A percentile compares a stretch with the other conserved stretches of the same genome.
Evolutionary conservation across 805 yeast genomes (phyloP).

Genomic region (Starmera quercuum): DNA sequence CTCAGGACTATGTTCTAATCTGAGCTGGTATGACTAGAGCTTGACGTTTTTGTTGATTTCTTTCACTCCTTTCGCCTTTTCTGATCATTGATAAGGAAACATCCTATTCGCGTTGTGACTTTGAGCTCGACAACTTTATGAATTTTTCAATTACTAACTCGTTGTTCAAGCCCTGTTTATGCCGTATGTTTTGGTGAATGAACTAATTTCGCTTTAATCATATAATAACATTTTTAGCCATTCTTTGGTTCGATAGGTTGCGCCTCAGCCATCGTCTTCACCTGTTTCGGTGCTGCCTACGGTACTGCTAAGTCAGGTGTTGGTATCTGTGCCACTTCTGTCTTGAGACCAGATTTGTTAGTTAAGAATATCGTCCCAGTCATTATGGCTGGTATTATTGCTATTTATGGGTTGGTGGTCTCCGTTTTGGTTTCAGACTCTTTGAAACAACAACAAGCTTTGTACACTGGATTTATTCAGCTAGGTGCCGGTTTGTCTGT

Average conservation of each 20-base stretch:
- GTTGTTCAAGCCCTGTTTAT: slow-evolving; percentile 49
- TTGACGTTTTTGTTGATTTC: too few relatives aligned
- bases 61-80: too few relatives aligned
- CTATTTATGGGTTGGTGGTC: slow-evolving; percentile 95
- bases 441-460: slow-evolving; percentile 82
- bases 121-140: too few relatives aligned
- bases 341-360: slow-evolving; percentile 91
- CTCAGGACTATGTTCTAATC: too few relatives aligned
- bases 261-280: slow-evolving; percentile 97
- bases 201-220: too few relatives aligned
- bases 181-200: too few relatives aligned
- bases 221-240: slow-evolving; percentile 43
- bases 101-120: too few relatives aligned
- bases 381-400: slow-evolving; percentile 99
- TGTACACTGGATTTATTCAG: slow-evolving; percentile 96
- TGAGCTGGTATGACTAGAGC: too few relatives aligned
- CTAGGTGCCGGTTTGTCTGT: slow-evolving; percentile 97
- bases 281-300: slow-evolving; percentile 98
- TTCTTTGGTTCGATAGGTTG: slow-evolving; percentile 99
- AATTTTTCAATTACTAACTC: too few relatives aligned
- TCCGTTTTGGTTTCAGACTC: slow-evolving; percentile 90
- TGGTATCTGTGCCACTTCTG: slow-evolving; percentile 98
- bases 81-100: too few relatives aligned
- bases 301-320: slow-evolving; percentile 99
- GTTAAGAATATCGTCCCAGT: slow-evolving; percentile 95